Evolutionary conservation across 148 eudicot species (phyloP).

Genomic region (Bassia scoparia): DNA sequence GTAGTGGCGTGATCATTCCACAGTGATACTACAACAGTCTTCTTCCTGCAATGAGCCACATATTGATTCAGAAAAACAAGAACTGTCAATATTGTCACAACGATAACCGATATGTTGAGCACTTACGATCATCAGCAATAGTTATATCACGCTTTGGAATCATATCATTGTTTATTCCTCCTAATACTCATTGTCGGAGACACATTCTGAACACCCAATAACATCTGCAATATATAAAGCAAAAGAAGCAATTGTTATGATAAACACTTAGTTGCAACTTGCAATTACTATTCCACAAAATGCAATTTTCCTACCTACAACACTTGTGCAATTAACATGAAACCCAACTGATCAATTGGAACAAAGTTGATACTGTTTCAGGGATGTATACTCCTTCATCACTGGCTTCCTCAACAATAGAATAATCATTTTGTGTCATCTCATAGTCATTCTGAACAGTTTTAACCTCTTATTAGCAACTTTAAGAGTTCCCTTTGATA

Average conservation of each 20-base stretch:
- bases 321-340: conserved; percentile 67
- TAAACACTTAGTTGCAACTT: neutral
- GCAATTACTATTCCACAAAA: no score
- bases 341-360: conserved; percentile 90
- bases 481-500: conserved; percentile 77
- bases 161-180: conserved; percentile 66
- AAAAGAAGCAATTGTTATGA: neutral
- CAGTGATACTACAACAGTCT: conserved; percentile 84
- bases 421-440: conserved; percentile 83
- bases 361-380: conserved; percentile 76
- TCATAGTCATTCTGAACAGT: conserved; percentile 92
- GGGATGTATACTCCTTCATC: conserved; percentile 70
- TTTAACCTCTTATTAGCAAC: conserved; percentile 94
- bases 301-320: conserved; percentile 57
- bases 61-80: conserved; percentile 1
- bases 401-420: conserved; percentile 73
- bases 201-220: conserved; percentile 77
- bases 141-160: conserved; percentile 91
- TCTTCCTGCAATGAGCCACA: conserved; percentile 81
- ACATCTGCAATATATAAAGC: conserved; percentile 53
- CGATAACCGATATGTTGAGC: neutral
- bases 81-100: neutral
- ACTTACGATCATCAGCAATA: conserved; percentile 90
- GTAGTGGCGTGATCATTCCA: conserved; percentile 90
- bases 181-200: conserved; percentile 86